Conservation (phyloP, 352 stramenopile species). For the Globisporangium polare region DNA sequence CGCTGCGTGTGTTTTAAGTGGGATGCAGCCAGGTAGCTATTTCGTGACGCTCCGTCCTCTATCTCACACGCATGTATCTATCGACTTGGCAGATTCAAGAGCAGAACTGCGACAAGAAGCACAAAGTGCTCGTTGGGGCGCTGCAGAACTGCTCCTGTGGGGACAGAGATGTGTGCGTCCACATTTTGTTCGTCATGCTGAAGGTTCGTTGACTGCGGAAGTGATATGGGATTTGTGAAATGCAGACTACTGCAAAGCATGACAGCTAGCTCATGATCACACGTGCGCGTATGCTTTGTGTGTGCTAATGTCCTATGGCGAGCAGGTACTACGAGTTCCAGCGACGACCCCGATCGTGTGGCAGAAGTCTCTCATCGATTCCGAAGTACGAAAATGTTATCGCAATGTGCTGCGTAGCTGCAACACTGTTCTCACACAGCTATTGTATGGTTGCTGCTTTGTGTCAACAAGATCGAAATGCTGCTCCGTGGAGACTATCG, state of each 20-base stretch:
- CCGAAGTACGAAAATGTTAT: conserved; percentile 33
- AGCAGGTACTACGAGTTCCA: conserved; percentile 63
- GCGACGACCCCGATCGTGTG: conserved; percentile 65
- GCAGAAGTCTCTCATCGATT: conserved; percentile 85
- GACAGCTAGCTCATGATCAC: neutral
- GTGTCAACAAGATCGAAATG: conserved; percentile 43
- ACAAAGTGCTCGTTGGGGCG: conserved; percentile 74
- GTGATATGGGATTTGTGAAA: neutral
- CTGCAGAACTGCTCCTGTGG: conserved; percentile 74
- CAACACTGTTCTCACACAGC: neutral
- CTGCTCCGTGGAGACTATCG: conserved; percentile 60
- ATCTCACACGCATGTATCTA: neutral
- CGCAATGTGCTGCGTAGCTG: neutral
- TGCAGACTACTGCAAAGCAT: neutral
- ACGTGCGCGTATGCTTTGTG: neutral
- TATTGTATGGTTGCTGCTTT: neutral
- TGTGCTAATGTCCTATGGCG: neutral
- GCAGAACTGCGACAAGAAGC: conserved; percentile 63
- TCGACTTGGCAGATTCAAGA: conserved; percentile 51
- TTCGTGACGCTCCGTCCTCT: too few relatives aligned
- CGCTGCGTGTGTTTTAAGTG: neutral
- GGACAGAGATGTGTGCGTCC: conserved; percentile 71
- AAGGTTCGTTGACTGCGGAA: conserved; percentile 30
- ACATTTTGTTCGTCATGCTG: conserved; percentile 87
- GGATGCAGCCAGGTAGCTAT: too few relatives aligned